Evolutionary conservation across 768 basidiomycete species (phyloP).

Genomic region (Hemileccinum rubropunctum): DNA sequence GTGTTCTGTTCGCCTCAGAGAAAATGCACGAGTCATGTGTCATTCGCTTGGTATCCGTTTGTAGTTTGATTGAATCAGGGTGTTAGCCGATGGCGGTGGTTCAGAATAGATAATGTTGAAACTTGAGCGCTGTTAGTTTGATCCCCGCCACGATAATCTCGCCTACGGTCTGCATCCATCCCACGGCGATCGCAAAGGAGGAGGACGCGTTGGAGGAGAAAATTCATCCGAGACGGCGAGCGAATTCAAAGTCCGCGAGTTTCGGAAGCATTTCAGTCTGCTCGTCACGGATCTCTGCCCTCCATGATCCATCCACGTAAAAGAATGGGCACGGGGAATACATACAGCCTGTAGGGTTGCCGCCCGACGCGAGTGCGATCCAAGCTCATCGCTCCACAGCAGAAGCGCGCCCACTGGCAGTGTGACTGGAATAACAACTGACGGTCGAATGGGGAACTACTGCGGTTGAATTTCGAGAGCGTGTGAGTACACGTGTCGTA

Average conservation of each 20-base stretch:
- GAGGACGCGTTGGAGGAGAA: background rate
- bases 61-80: constrained; percentile 5
- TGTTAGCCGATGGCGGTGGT: constrained; percentile 17
- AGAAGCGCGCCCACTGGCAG: constrained; percentile 4
- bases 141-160: constrained; percentile 14
- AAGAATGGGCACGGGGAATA: constrained; percentile 7
- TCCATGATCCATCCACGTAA: constrained; percentile 16
- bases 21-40: constrained; percentile 1
- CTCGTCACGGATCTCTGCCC: constrained; percentile 6
- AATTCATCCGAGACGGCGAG: background rate
- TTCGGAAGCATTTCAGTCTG: constrained; percentile 20
- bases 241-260: constrained; percentile 26
- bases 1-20: background rate
- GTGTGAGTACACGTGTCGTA: constrained; percentile 35
- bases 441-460: constrained; percentile 19
- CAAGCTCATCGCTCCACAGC: constrained; percentile 12
- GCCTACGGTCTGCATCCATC: constrained; percentile 1
- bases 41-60: background rate
- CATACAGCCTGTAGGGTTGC: constrained; percentile 3
- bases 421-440: constrained; percentile 4
- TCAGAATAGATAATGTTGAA: background rate
- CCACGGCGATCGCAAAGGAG: constrained; percentile 13
- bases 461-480: constrained; percentile 29
- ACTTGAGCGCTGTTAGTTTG: constrained; percentile 7
- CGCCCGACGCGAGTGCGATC: constrained; percentile 6